Percentiles rank a stretch among this genome's conserved stretches.
Conservation (phyloP, 331 rosid genomes). For the Quercus phellos region DNA sequence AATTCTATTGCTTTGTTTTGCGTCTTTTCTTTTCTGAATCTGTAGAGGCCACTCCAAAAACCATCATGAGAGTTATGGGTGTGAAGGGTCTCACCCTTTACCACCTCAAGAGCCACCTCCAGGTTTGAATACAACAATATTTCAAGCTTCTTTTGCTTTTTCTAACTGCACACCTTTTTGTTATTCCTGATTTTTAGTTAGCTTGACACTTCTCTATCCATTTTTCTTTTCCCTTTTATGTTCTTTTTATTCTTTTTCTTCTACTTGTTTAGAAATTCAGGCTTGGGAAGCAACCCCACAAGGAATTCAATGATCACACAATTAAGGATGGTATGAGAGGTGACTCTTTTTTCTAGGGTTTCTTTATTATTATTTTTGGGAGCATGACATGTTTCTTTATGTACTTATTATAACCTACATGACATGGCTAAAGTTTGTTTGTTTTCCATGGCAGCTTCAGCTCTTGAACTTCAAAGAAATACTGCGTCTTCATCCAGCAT, state of each 20-base stretch:
- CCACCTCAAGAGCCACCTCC: slow-evolving; percentile 99
- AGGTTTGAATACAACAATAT: slow-evolving; percentile 52
- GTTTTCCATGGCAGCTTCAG: slow-evolving; percentile 48
- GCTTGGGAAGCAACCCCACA: slow-evolving; percentile 99
- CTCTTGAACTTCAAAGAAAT: slow-evolving; percentile 81
- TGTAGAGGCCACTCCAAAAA: slow-evolving; percentile 96
- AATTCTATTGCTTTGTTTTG: not conserved
- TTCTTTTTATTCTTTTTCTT: slow-evolving; percentile 16
- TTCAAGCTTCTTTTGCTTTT: slow-evolving; percentile 29
- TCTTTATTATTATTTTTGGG: not conserved
- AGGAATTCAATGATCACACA: slow-evolving; percentile 94
- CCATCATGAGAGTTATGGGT: slow-evolving; percentile 99
- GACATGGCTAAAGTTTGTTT: slow-evolving; percentile 26
- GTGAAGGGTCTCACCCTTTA: slow-evolving; percentile 99
- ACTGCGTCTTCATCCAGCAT: slow-evolving; percentile 79
- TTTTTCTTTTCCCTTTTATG: not conserved
- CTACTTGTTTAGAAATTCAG: slow-evolving; percentile 68
- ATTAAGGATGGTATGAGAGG: slow-evolving; percentile 91
- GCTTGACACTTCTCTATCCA: not conserved
- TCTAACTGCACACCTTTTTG: slow-evolving; percentile 17
- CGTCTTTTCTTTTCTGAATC: not conserved
- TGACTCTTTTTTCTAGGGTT: slow-evolving; percentile 71
- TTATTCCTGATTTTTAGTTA: slow-evolving; percentile 7
- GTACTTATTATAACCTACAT: slow-evolving; percentile 22
- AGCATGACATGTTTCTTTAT: slow-evolving; percentile 22